Conservation (phyloP, 1,139 yeast genomes). For the Pichia sp. region DNA sequence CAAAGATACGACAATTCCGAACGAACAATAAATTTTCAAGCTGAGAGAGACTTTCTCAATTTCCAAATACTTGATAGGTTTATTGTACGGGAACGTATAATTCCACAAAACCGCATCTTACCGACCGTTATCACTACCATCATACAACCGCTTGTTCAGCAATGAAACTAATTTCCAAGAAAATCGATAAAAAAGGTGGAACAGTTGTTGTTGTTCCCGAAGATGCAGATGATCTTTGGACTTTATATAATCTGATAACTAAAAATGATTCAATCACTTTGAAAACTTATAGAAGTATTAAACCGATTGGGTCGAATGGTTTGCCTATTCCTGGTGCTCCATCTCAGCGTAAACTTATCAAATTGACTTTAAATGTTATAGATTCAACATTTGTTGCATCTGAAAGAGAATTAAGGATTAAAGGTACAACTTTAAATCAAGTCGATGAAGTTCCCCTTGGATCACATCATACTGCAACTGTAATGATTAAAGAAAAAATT, state of each 20-base stretch:
- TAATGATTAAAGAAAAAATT: slow-evolving; percentile 63
- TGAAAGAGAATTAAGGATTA: slow-evolving; percentile 67
- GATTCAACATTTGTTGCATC: slow-evolving; percentile 51
- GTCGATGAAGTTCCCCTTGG: slow-evolving; percentile 77
- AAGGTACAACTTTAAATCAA: slow-evolving; percentile 71
- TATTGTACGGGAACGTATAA: too few species aligned
- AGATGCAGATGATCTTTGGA: slow-evolving; percentile 91
- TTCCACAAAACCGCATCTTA: too few species aligned
- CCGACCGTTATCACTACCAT: too few species aligned
- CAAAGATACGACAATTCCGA: too few species aligned
- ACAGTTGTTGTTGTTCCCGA: slow-evolving; percentile 64
- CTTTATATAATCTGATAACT: slow-evolving; percentile 69
- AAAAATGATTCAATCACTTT: slow-evolving; percentile 69
- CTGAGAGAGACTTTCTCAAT: too few species aligned
- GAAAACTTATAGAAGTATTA: slow-evolving; percentile 60
- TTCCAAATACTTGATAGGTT: too few species aligned
- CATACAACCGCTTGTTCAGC: too few species aligned
- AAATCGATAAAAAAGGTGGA: slow-evolving; percentile 39
- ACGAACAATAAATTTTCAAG: too few species aligned
- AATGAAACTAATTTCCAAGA: slow-evolving; percentile 49
- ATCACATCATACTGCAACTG: slow-evolving; percentile 80
- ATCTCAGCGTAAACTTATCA: slow-evolving; percentile 46
- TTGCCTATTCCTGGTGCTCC: slow-evolving; percentile 13
- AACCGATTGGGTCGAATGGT: slow-evolving; percentile 30
- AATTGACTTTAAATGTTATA: slow-evolving; percentile 8